Percentiles rank a stretch among this genome's conserved stretches.
Evolutionary conservation across 2,329 filamentous ascomycete species (phyloP).

Genomic region (Pezizomycotina sp.): DNA sequence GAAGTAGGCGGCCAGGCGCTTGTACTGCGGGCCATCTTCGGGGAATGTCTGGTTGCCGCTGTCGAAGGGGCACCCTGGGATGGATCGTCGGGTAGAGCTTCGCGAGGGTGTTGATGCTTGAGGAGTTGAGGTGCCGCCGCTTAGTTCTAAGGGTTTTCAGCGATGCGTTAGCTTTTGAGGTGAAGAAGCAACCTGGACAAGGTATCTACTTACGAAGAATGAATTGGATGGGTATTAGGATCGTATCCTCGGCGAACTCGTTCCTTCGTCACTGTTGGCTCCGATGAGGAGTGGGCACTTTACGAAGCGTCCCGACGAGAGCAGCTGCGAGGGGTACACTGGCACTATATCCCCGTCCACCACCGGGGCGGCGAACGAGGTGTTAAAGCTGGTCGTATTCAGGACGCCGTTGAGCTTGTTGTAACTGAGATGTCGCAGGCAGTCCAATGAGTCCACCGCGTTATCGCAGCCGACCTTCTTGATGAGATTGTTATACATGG

Average conservation of each 20-base stretch:
- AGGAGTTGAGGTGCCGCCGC: conserved; percentile 15
- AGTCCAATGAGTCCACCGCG: conserved; percentile 43
- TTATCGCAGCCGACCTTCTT: conserved; percentile 41
- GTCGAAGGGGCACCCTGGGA: conserved; percentile 34
- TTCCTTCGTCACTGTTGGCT: conserved; percentile 50
- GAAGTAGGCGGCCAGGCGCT: conserved; percentile 38
- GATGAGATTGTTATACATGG: conserved; percentile 47
- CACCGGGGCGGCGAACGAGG: conserved; percentile 37
- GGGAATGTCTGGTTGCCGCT: conserved; percentile 27
- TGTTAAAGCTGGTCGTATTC: conserved; percentile 33
- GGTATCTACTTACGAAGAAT: conserved; percentile 4
- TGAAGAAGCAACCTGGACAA: background rate
- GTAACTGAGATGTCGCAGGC: conserved; percentile 47
- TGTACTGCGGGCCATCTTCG: conserved; percentile 36
- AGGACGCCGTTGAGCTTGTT: conserved; percentile 41
- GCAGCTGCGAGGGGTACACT: conserved; percentile 37
- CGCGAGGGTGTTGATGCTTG: conserved; percentile 31
- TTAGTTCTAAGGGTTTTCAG: conserved; percentile 19
- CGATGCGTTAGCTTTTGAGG: conserved; percentile 7
- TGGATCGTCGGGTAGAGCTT: conserved; percentile 39
- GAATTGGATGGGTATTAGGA: conserved; percentile 33
- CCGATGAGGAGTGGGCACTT: conserved; percentile 48
- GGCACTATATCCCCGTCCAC: conserved; percentile 43
- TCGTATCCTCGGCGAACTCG: conserved; percentile 42
- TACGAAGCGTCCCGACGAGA: conserved; percentile 43